These are phyloP conservation scores for Alternaria novae-zelandiae DNA, from an alignment of 2,329 filamentous ascomycete species.

Conservation along the genomic window DNA sequence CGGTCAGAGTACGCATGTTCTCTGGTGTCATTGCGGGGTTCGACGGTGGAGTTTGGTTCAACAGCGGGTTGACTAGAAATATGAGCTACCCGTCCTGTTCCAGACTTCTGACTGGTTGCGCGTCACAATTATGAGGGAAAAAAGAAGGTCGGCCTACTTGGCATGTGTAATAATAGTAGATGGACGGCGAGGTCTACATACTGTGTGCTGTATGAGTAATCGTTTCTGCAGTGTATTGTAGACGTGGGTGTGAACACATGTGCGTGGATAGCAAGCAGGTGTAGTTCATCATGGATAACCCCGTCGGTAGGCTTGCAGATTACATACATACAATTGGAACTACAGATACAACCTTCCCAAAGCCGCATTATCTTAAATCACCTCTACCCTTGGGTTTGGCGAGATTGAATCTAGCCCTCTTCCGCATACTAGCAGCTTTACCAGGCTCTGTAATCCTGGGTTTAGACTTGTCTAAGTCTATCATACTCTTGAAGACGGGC, in stretches of 20 bases:
- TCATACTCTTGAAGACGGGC: constrained; percentile 4
- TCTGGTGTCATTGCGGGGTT: background rate
- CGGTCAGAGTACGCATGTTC: background rate
- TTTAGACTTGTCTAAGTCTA: background rate
- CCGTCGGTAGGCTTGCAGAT: background rate
- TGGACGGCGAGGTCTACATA: background rate
- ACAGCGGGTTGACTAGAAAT: background rate
- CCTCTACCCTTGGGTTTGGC: background rate
- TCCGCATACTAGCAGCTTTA: background rate
- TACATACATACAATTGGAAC: background rate
- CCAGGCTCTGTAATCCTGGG: background rate
- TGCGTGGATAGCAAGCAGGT: background rate
- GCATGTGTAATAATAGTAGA: background rate
- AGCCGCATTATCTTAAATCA: background rate
- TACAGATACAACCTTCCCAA: background rate
- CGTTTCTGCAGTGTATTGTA: background rate
- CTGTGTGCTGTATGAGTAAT: background rate
- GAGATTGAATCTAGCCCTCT: background rate
- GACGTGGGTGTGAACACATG: background rate
- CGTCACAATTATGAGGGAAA: background rate
- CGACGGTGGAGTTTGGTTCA: background rate
- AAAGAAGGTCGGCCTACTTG: background rate
- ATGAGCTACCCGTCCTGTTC: background rate
- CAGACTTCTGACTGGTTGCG: background rate
- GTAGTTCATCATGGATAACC: background rate